Conservation (phyloP, 2,329 filamentous ascomycete species). For the Shiraia sp. region DNA sequence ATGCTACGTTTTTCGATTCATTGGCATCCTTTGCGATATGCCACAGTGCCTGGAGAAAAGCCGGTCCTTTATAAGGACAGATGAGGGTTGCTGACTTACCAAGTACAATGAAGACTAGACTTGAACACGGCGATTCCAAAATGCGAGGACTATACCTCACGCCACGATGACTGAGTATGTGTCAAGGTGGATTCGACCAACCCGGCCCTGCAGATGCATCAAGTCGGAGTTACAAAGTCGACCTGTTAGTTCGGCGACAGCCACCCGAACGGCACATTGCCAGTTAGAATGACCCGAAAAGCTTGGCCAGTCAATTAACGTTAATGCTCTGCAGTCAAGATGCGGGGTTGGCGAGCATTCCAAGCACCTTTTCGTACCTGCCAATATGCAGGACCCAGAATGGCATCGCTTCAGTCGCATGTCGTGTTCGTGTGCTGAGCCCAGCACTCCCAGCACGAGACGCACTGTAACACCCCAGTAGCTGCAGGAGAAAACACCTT, state of each 20-base stretch:
- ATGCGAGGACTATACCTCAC: no score
- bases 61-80: no score
- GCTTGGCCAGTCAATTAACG: conserved; percentile 32
- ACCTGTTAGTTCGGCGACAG: conserved; percentile 11
- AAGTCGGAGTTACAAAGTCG: no score
- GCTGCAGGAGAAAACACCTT: conserved; percentile 9
- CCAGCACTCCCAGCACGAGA: conserved; percentile 20
- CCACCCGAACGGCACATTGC: conserved; percentile 24
- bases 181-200: no score
- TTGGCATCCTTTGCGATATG: no score
- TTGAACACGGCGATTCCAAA: no score
- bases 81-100: no score
- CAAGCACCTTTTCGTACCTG: conserved; percentile 18
- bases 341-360: conserved; percentile 41
- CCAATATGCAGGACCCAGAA: conserved; percentile 17
- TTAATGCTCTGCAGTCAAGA: conserved; percentile 34
- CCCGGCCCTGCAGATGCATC: no score
- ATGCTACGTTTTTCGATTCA: no score
- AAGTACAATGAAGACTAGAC: no score
- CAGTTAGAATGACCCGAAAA: conserved; percentile 29
- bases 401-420: conserved; percentile 17
- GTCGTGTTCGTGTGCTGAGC: conserved; percentile 27
- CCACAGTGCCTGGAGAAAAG: no score
- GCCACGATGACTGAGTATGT: no score
- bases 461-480: conserved; percentile 18